These are phyloP conservation scores for Tulasnella sp. DNA, from an alignment of 768 basidiomycete species.

Conservation along the genomic window DNA sequence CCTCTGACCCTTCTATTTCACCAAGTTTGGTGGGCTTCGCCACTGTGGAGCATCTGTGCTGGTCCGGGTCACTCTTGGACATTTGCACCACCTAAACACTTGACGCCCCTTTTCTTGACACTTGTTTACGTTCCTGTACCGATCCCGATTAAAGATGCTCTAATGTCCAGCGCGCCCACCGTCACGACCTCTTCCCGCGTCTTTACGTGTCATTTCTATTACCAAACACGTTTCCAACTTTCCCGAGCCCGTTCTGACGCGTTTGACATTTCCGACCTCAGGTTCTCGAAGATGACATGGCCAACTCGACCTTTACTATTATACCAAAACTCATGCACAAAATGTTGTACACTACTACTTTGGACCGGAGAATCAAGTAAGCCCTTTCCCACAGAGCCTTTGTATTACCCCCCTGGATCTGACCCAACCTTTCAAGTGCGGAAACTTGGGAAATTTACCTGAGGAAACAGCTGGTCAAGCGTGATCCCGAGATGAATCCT, in stretches of 20 bases:
- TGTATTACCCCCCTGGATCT: background rate
- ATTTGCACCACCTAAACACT: conserved; percentile 3
- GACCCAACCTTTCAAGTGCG: background rate
- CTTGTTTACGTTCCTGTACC: conserved; percentile 5
- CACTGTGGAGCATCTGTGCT: background rate
- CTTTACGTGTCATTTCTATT: conserved; percentile 6
- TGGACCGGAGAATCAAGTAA: conserved; percentile 14
- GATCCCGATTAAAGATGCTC: background rate
- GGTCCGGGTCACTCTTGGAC: background rate
- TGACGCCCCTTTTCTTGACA: conserved; percentile 8
- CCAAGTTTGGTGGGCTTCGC: background rate
- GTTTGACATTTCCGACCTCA: background rate
- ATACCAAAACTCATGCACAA: conserved; percentile 11
- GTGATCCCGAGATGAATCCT: conserved; percentile 9
- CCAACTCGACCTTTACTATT: conserved; percentile 7
- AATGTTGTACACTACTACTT: conserved; percentile 14
- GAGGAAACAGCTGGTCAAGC: conserved; percentile 9
- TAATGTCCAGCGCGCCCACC: background rate
- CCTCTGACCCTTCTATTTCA: background rate
- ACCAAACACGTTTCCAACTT: background rate
- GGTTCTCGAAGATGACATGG: conserved; percentile 15
- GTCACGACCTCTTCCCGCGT: background rate
- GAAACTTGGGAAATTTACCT: conserved; percentile 16
- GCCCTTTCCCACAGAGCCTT: background rate
- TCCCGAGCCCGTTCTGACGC: conserved; percentile 2